phyloP scores from a whole-genome alignment of 495 filamentous ascomycete species.

The Neurospora tetrasperma region DNA sequence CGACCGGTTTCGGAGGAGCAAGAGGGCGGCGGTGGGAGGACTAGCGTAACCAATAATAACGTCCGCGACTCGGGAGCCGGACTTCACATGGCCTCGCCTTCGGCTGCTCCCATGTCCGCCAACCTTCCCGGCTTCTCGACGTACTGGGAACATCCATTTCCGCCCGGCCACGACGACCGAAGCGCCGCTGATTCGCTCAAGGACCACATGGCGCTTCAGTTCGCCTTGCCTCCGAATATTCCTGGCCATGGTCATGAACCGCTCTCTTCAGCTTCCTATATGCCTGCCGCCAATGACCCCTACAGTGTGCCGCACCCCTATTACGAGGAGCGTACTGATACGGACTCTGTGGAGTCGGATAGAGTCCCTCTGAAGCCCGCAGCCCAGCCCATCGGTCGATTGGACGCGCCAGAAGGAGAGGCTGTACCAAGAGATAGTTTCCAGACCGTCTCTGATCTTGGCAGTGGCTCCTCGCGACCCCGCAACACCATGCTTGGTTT shows the following conservation, averaged over 20 bases:
- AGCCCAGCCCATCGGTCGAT: conserved; percentile 57
- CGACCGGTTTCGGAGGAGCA: conserved; percentile 46
- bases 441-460: conserved; percentile 46
- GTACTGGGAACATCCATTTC: conserved; percentile 36
- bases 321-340: conserved; percentile 43
- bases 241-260: conserved; percentile 11
- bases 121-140: conserved; percentile 35
- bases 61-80: conserved; percentile 17
- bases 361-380: conserved; percentile 51
- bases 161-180: conserved; percentile 18
- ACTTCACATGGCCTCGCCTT: conserved; percentile 8
- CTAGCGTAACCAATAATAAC: conserved; percentile 21
- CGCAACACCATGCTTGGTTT: conserved; percentile 36
- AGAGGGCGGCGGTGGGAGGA: conserved; percentile 15
- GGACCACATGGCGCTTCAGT: conserved; percentile 36
- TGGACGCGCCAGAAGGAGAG: conserved; percentile 37
- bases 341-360: conserved; percentile 60
- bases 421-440: conserved; percentile 53
- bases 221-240: conserved; percentile 39
- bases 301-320: conserved; percentile 33
- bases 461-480: conserved; percentile 27
- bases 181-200: conserved; percentile 31
- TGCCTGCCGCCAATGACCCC: conserved; percentile 23
- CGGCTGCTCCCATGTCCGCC: conserved; percentile 28
- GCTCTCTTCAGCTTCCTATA: conserved; percentile 12